Percentiles rank a stretch among this genome's conserved stretches.
Evolutionary conservation across 2,329 filamentous ascomycete species (phyloP).

Genomic region (Achaetomium macrosporum): DNA sequence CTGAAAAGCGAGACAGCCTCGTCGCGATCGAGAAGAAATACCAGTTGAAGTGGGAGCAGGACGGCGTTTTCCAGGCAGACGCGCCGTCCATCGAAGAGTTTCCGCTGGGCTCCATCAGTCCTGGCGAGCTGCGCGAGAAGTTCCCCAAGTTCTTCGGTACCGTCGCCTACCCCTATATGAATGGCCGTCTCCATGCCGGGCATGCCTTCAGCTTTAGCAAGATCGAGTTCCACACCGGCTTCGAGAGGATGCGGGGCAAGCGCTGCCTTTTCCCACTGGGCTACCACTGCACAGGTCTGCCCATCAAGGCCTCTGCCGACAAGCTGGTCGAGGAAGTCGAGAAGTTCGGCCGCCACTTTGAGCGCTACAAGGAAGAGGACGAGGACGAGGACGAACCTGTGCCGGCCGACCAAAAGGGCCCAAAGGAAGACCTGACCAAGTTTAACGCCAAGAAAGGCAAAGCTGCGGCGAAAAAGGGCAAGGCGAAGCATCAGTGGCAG

Average conservation of each 20-base stretch:
- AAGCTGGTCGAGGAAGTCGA: conserved; percentile 87
- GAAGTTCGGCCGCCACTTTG: conserved; percentile 82
- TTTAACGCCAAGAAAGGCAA: conserved; percentile 93
- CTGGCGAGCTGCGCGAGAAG: conserved; percentile 69
- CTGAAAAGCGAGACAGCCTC: conserved; percentile 79
- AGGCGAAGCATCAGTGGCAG: conserved; percentile 93
- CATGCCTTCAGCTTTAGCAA: conserved; percentile 91
- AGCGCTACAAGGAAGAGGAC: conserved; percentile 62
- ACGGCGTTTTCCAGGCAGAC: conserved; percentile 75
- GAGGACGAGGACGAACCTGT: conserved; percentile 45
- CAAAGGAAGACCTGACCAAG: conserved; percentile 77
- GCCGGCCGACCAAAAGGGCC: conserved; percentile 53
- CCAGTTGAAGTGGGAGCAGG: conserved; percentile 75
- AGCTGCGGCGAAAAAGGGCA: conserved; percentile 79
- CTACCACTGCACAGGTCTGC: conserved; percentile 96
- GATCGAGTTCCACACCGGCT: conserved; percentile 85
- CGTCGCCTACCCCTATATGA: conserved; percentile 64
- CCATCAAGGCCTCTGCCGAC: conserved; percentile 95
- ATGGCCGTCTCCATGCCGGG: conserved; percentile 81
- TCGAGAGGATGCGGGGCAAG: conserved; percentile 86
- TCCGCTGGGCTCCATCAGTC: conserved; percentile 65
- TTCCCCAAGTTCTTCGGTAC: conserved; percentile 86
- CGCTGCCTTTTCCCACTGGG: conserved; percentile 82
- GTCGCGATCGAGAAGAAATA: conserved; percentile 82
- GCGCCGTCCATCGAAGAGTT: conserved; percentile 75